Evolutionary conservation across 768 basidiomycete species (phyloP).

Genomic region (Lactarius evosmus): DNA sequence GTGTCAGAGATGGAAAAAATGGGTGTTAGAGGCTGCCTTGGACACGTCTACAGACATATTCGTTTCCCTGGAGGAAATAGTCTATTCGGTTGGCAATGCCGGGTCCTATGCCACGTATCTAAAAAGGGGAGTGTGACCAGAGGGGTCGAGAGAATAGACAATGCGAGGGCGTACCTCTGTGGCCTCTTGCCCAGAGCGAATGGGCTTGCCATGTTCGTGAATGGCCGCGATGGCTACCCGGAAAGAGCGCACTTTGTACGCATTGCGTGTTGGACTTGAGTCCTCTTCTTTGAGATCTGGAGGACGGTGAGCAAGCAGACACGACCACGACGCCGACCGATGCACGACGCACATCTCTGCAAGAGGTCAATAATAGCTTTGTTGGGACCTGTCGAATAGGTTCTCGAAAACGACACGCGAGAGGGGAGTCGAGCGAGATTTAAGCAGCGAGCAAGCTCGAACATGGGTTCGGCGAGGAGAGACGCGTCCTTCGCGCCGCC

Average conservation of each 20-base stretch:
- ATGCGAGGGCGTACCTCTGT: constrained; percentile 17
- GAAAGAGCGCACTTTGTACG: constrained; percentile 29
- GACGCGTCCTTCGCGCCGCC: constrained; percentile 19
- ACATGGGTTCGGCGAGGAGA: constrained; percentile 11
- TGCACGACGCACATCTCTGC: constrained; percentile 38
- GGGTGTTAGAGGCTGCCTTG: neutral
- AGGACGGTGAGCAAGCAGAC: neutral
- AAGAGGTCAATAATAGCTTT: constrained; percentile 42
- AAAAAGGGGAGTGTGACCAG: neutral
- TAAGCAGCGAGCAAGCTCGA: neutral
- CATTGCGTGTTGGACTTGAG: constrained; percentile 20
- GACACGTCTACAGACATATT: constrained; percentile 26
- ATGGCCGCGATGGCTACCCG: constrained; percentile 24
- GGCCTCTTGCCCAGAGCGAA: constrained; percentile 25
- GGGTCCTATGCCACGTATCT: constrained; percentile 27
- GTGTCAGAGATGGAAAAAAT: neutral
- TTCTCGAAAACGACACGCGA: neutral
- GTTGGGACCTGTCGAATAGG: constrained; percentile 31
- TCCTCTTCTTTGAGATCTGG: constrained; percentile 27
- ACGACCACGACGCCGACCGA: neutral
- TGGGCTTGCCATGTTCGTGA: constrained; percentile 9
- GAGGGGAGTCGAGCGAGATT: neutral
- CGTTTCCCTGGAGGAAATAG: constrained; percentile 23
- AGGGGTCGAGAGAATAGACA: neutral
- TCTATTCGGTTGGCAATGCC: constrained; percentile 29